Percentiles rank a stretch among this genome's conserved stretches.
Conservation (phyloP, 179 eudicot genomes). For the Sideroxylon spinosum region DNA sequence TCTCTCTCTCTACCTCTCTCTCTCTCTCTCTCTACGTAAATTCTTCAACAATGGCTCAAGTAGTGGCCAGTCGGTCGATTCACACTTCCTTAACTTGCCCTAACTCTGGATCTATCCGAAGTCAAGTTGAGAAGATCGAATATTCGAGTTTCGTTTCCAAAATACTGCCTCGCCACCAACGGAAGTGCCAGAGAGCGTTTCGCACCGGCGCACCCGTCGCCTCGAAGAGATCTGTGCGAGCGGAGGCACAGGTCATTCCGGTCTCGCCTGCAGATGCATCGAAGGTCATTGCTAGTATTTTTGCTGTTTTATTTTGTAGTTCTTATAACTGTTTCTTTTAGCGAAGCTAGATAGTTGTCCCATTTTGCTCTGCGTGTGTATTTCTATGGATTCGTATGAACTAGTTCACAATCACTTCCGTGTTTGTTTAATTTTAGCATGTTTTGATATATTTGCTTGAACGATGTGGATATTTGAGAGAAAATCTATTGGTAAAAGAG, state of each 20-base stretch:
- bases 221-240: conserved; percentile 22
- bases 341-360: not conserved
- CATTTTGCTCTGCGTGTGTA: not conserved
- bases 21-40: conserved; percentile 12
- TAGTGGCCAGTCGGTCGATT: conserved; percentile 29
- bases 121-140: conserved; percentile 27
- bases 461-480: not conserved
- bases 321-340: not conserved
- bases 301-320: too few species aligned
- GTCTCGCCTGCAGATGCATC: conserved; percentile 40
- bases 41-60: conserved; percentile 29
- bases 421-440: not conserved
- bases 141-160: conserved; percentile 29
- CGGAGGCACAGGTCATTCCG: conserved; percentile 30
- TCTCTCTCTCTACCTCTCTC: not conserved
- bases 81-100: conserved; percentile 25
- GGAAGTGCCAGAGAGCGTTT: conserved; percentile 9
- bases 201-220: conserved; percentile 20
- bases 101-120: conserved; percentile 24
- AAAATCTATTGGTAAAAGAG: not conserved
- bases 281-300: conserved; percentile 24
- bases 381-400: not conserved
- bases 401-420: not conserved
- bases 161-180: conserved; percentile 7
- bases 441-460: not conserved